phyloP scores from a whole-genome alignment of 208 protist species.

The Trypanosoma platydactyli region DNA sequence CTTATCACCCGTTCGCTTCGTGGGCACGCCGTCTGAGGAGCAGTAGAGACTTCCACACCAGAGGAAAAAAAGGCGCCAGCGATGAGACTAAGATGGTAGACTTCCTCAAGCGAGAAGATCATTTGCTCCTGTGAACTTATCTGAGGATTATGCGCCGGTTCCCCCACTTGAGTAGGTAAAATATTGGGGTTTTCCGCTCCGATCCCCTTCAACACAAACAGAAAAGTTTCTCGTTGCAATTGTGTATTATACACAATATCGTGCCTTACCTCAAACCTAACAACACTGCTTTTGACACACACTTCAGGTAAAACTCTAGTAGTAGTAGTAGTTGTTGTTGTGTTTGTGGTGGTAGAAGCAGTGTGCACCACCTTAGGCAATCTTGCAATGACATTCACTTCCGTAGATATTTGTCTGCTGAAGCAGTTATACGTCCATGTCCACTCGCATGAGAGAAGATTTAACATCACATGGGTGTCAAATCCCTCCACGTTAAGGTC shows the following conservation, averaged over 20 bases:
- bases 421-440: slow-evolving; percentile 13
- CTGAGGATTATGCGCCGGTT: background rate
- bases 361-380: slow-evolving; percentile 10
- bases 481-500: background rate
- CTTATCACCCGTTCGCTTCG: slow-evolving; percentile 10
- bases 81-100: slow-evolving; percentile 13
- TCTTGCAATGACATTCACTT: background rate
- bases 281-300: background rate
- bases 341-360: no score
- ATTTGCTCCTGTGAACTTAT: slow-evolving; percentile 1
- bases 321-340: no score
- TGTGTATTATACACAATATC: slow-evolving; percentile 1
- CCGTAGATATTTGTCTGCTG: slow-evolving; percentile 4
- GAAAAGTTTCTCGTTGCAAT: slow-evolving; percentile 2
- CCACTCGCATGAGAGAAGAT: slow-evolving; percentile 4
- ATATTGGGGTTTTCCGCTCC: background rate
- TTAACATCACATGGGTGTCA: slow-evolving; percentile 2
- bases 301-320: background rate
- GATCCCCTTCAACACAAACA: background rate
- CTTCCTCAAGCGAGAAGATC: slow-evolving; percentile 21
- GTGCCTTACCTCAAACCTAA: background rate
- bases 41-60: background rate
- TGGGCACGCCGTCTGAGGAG: background rate
- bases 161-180: background rate
- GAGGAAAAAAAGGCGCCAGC: slow-evolving; percentile 4